Base-by-base conservation (phyloP, 2,329 filamentous ascomycete species). In the Pezicula radicicola region DNA sequence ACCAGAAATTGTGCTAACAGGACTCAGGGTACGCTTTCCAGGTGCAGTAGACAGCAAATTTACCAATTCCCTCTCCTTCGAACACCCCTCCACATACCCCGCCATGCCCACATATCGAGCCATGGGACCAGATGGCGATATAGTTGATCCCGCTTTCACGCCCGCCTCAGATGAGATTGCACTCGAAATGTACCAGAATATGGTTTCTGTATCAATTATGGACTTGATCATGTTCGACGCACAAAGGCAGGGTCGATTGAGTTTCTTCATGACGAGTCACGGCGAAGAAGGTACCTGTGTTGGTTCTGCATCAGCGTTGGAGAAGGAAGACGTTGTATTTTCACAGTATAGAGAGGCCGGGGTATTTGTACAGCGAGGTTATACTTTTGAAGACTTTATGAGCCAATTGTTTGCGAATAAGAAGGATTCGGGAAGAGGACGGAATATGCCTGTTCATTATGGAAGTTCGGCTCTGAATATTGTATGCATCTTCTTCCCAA, bases 391-490 rank as follows among this genome's bases (percentile, higher is more conserved):
- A 45, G 85, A 97, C 54, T 97, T 97, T 66, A 97, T 99, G 94
- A 88, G 84, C 62, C 94, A 99, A 69, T 74, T 99, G 8, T 97
- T 97, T 72, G 85, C 92, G 18, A 97, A 96, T 66, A 80, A 76
- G 50, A 82, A 90, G 57, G 94, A 99, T 62, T 70, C 78, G 1
- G 92, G 93, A 1, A 81, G 79, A 54, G 94, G 92, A 1, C 84
- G 93, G 56, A 97, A 96, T 64, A 99, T 99, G 94, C 94, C 94
- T 1, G 89, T 97, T 13, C 94, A 99, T 71, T 99, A 97, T 65
- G 92, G 92, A 44, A 91, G 88, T 68, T 83, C 79, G 52, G 85
- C 89, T 57, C 76, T 95, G 52, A 91, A 96, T 61, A 91, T 96
- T 64, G 88, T 92, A 68, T 68, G 82, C 74, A 16, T 28, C 10